Percentiles rank a stretch among this genome's conserved stretches.
phyloP scores from a whole-genome alignment of 345 rosid species.

The Aegle marmelos region DNA sequence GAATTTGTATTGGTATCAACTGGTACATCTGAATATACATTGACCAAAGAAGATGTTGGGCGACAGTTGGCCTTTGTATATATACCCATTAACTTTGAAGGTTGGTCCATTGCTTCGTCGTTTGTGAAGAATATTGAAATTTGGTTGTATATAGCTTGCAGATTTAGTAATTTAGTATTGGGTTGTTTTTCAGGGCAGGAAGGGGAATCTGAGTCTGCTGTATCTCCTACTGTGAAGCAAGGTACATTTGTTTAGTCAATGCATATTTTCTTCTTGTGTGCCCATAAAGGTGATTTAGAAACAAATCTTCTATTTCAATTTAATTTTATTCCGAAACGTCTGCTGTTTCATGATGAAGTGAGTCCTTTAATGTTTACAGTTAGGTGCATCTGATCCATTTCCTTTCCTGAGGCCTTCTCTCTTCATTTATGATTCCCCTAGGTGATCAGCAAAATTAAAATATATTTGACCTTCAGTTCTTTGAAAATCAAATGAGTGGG shows the following conservation, averaged over 20 bases:
- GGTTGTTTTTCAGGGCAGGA: slow-evolving; percentile 68
- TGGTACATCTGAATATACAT: slow-evolving; percentile 80
- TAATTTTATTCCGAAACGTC: background rate
- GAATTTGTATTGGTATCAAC: slow-evolving; percentile 52
- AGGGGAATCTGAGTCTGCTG: slow-evolving; percentile 65
- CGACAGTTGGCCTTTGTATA: slow-evolving; percentile 65
- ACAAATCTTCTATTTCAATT: background rate
- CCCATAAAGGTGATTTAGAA: background rate
- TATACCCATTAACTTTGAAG: slow-evolving; percentile 92
- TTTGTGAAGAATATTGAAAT: slow-evolving; percentile 5
- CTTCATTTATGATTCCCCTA: background rate
- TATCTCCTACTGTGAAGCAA: slow-evolving; percentile 67
- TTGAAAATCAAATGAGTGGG: background rate
- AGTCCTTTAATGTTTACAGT: background rate
- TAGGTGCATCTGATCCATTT: background rate
- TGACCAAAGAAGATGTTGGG: slow-evolving; percentile 90
- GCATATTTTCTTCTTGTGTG: background rate
- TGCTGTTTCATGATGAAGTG: background rate
- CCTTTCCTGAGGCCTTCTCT: background rate
- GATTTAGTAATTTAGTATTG: slow-evolving; percentile 12
- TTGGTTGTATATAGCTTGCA: slow-evolving; percentile 6
- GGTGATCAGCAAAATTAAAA: background rate
- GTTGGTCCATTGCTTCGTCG: slow-evolving; percentile 34
- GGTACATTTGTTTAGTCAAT: slow-evolving; percentile 43
- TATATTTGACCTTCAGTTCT: background rate